phyloP scores from a whole-genome alignment of 495 filamentous ascomycete species.

The Penicillium desertorum region DNA sequence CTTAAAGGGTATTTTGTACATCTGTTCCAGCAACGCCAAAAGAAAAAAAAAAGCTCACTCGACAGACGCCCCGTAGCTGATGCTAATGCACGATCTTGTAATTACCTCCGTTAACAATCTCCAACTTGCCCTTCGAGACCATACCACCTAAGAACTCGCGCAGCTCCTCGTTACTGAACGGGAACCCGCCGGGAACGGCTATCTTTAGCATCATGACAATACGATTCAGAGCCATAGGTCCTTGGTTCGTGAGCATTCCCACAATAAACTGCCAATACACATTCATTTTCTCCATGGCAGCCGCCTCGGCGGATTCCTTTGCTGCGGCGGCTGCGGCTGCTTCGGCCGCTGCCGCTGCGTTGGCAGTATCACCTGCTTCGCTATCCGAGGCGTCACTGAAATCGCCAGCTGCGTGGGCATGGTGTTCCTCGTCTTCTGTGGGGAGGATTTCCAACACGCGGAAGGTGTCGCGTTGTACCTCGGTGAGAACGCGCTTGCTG shows the following conservation, averaged over 20 bases:
- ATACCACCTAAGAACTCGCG: slow-evolving; percentile 74
- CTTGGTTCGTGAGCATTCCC: slow-evolving; percentile 92
- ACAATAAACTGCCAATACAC: slow-evolving; percentile 89
- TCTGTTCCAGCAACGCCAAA: slow-evolving; percentile 2
- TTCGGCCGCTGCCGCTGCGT: slow-evolving; percentile 50
- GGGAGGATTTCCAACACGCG: slow-evolving; percentile 64
- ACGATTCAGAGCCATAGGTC: slow-evolving; percentile 72
- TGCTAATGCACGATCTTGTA: slow-evolving; percentile 55
- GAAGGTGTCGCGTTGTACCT: slow-evolving; percentile 54
- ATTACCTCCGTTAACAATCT: slow-evolving; percentile 67
- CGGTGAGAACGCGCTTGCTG: slow-evolving; percentile 70
- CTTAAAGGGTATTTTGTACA: slow-evolving; percentile 4
- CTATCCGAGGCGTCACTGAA: slow-evolving; percentile 36
- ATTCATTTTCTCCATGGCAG: slow-evolving; percentile 71
- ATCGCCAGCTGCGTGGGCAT: slow-evolving; percentile 17
- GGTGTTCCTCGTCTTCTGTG: slow-evolving; percentile 40
- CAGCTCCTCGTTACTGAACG: slow-evolving; percentile 74
- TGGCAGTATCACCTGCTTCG: slow-evolving; percentile 31
- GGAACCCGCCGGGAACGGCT: slow-evolving; percentile 81
- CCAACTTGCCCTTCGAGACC: slow-evolving; percentile 67
- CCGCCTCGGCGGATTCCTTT: slow-evolving; percentile 46
- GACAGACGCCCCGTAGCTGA: not conserved
- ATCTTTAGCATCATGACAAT: slow-evolving; percentile 94
- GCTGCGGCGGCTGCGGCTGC: slow-evolving; percentile 49
- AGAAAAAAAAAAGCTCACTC: not conserved